A percentile compares a stretch with the other conserved stretches of the same genome.
phyloP scores from a whole-genome alignment of 2,329 filamentous ascomycete species.

The Myriosclerotinia duriaeana region DNA sequence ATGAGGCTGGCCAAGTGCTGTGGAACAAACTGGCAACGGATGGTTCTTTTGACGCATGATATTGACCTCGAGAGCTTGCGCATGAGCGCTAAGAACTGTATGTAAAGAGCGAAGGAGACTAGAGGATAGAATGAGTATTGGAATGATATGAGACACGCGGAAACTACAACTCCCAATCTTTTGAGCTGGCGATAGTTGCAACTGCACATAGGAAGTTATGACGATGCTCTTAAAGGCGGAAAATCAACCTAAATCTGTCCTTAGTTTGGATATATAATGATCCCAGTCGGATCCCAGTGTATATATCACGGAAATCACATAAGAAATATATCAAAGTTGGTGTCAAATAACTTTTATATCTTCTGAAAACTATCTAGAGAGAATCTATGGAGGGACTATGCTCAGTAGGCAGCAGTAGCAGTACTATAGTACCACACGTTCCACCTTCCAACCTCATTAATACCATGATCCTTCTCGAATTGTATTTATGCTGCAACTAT shows the following conservation, averaged over 20 bases:
- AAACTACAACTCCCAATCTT: neutral
- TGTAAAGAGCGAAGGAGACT: neutral
- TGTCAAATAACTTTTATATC: conserved; percentile 9
- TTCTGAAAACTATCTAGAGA: neutral
- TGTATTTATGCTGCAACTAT: conserved; percentile 18
- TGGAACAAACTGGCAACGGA: neutral
- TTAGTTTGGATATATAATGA: no score
- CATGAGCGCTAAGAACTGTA: neutral
- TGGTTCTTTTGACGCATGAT: neutral
- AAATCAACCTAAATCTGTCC: neutral
- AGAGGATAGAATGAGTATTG: neutral
- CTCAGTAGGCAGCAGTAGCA: neutral
- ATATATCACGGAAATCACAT: neutral
- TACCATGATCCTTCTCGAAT: conserved; percentile 1
- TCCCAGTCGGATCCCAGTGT: neutral
- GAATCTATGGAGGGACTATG: neutral
- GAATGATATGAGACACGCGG: neutral
- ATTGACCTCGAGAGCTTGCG: neutral
- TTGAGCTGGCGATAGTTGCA: neutral
- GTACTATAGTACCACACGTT: neutral
- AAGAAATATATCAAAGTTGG: neutral
- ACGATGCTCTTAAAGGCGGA: neutral
- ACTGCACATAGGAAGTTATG: no score
- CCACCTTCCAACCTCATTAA: conserved; percentile 3
- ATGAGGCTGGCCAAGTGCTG: neutral